Conservation (phyloP, 164 flowering plant genomes). For the Kingdonia uniflora region DNA sequence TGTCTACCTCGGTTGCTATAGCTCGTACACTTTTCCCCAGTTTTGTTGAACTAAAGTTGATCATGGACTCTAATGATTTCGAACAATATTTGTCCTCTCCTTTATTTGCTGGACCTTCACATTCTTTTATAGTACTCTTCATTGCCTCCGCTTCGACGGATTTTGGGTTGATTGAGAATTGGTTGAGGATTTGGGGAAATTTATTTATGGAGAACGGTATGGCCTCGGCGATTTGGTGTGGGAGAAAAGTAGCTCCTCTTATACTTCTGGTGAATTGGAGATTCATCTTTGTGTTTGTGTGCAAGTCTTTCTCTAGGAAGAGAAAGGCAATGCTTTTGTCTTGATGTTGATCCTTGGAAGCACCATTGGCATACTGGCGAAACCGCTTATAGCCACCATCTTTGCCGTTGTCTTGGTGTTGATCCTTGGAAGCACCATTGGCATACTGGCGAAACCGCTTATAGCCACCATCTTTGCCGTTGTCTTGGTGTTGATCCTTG, state of each 20-base stretch:
- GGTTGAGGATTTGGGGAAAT: slow-evolving; percentile 19
- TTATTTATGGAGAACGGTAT: slow-evolving; percentile 34
- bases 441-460: slow-evolving; percentile 11
- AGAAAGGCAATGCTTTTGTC: slow-evolving; percentile 17
- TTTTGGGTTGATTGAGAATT: slow-evolving; percentile 21
- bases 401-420: too few relatives aligned
- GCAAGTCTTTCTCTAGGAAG: slow-evolving; percentile 24
- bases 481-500: too few relatives aligned
- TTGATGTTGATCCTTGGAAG: slow-evolving; percentile 16
- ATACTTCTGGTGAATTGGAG: slow-evolving; percentile 18
- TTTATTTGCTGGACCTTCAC: slow-evolving; percentile 18
- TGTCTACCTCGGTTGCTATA: slow-evolving; percentile 10
- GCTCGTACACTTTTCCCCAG: slow-evolving; percentile 16
- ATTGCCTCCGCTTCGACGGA: slow-evolving; percentile 27
- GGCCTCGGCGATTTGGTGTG: slow-evolving; percentile 24
- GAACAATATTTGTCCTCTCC: slow-evolving; percentile 26
- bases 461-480: slow-evolving; percentile 15
- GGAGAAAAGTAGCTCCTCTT: slow-evolving; percentile 22
- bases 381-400: slow-evolving; percentile 16
- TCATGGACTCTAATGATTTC: slow-evolving; percentile 28
- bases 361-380: slow-evolving; percentile 14
- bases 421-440: slow-evolving; percentile 16
- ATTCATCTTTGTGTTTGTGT: slow-evolving; percentile 11
- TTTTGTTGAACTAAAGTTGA: slow-evolving; percentile 19
- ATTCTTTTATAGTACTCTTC: slow-evolving; percentile 17